Percentiles rank a stretch among this genome's conserved stretches.
Conservation (phyloP, 1,284 basidiomycete species). For the Flammula alnicola region DNA sequence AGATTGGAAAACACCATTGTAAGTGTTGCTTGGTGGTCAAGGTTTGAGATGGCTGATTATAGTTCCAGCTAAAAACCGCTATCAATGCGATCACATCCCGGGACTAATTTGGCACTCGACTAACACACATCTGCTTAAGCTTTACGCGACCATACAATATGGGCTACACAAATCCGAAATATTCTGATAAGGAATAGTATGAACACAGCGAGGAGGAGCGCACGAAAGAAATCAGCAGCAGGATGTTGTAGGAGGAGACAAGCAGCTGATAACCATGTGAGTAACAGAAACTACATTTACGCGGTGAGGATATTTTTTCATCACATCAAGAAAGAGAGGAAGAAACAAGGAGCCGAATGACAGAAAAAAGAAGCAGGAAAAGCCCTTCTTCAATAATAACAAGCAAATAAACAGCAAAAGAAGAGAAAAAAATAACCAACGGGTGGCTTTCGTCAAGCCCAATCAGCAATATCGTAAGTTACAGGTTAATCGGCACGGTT, state of each 20-base stretch:
- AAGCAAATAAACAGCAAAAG: constrained; percentile 31
- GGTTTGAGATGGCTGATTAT: constrained; percentile 17
- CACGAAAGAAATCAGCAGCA: not conserved
- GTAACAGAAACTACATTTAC: constrained; percentile 23
- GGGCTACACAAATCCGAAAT: constrained; percentile 27
- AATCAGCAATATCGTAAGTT: constrained; percentile 25
- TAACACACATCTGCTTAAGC: constrained; percentile 12
- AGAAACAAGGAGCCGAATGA: constrained; percentile 7
- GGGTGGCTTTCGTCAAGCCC: constrained; percentile 14
- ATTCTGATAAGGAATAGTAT: constrained; percentile 19
- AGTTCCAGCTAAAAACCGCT: constrained; percentile 9
- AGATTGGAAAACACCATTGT: constrained; percentile 74
- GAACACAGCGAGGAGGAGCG: constrained; percentile 13
- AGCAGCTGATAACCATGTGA: constrained; percentile 23
- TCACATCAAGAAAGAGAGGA: constrained; percentile 17
- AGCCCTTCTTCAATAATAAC: constrained; percentile 29
- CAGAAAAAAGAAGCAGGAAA: constrained; percentile 18
- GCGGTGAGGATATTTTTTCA: constrained; percentile 18
- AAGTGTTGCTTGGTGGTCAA: constrained; percentile 19
- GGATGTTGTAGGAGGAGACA: constrained; percentile 5
- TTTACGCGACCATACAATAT: constrained; percentile 24
- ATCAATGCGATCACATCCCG: constrained; percentile 8
- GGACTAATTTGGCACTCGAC: constrained; percentile 17
- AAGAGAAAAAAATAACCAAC: constrained; percentile 33
- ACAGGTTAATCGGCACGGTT: constrained; percentile 15